Base-by-base conservation (phyloP, 306 rosid species). In the Vigna trinervia region DNA sequence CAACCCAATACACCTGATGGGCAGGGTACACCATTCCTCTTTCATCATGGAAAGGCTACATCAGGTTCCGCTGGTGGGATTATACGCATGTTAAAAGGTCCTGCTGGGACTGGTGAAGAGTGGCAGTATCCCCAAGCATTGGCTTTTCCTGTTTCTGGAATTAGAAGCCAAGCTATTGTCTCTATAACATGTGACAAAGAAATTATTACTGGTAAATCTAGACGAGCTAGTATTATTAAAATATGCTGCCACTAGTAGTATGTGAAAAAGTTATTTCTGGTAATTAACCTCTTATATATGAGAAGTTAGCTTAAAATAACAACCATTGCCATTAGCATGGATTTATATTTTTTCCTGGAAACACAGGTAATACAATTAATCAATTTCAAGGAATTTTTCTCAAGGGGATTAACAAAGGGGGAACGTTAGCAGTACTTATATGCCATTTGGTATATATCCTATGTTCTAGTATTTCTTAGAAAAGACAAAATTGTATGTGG, bases 1-100 rank as follows among this genome's bases (percentile, higher is more conserved):
- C 99, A 95, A 84, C 96, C 99, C 52, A 92, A 95, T 84, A 92
- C 99, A 45, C 98, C 99, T 63, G 96, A 95, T 78, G 99, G 99
- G 73, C 92, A 92, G 79, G 99, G 97, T 76, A 78, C 92, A 83
- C 99, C 99, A 54, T 95, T 95, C 87, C 94, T 92, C 79, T 95
- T 95, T 84, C 90, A 92, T 63, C 96, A 91, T 76, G 99, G 97
- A 72, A 95, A 86, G 81, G 79, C 83, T 77, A 30, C 86, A 45
- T 58, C 86, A 38, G 87, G 88, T 86, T 80, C 96, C 57, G 78
- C 89, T 26, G 82, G 98, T 59, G 96, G 98, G 77, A 80, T 95
- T 65, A 81, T 82, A 84, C 96, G 99, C 22, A 90, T 95, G 88
- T 92, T 95, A 69, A 95, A 91, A 74, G 99, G 90, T 70, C 93